Conservation (phyloP, 2,329 filamentous ascomycete genomes). For the Neocatenulostroma microsporum region DNA sequence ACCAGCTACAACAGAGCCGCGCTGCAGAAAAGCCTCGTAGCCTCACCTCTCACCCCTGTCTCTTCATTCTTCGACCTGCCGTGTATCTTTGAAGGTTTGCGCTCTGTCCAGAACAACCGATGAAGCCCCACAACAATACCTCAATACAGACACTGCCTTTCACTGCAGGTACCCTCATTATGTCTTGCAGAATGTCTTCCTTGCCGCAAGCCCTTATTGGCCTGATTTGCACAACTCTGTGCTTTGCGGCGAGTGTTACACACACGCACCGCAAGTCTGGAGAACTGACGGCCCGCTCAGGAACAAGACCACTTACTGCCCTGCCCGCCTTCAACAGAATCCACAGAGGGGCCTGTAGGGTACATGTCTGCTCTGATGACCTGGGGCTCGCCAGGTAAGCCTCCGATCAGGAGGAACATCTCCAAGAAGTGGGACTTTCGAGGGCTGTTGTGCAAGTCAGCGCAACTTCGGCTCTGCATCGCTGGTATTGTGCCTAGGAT, state of each 20-base stretch:
- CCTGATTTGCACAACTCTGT: background rate
- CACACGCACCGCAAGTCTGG: background rate
- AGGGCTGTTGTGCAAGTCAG: conserved; percentile 1
- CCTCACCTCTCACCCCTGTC: too few species aligned
- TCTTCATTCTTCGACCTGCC: too few species aligned
- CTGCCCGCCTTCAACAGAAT: conserved; percentile 14
- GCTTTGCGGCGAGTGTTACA: conserved; percentile 4
- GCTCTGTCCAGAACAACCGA: too few species aligned
- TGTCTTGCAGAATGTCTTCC: conserved; percentile 8
- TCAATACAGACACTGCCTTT: too few species aligned
- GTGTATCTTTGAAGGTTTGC: too few species aligned
- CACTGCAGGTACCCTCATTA: background rate
- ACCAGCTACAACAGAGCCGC: conserved; percentile 7
- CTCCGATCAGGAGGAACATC: conserved; percentile 4
- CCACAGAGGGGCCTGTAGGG: conserved; percentile 3
- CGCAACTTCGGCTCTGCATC: conserved; percentile 1
- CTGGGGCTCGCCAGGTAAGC: conserved; percentile 6
- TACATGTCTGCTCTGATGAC: background rate
- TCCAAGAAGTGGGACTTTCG: conserved; percentile 1
- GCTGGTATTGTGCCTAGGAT: background rate
- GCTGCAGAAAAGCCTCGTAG: too few species aligned
- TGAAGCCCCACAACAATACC: too few species aligned
- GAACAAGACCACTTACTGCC: conserved; percentile 12
- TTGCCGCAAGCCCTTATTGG: conserved; percentile 10
- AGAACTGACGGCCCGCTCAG: conserved; percentile 7